Evolutionary conservation across 106 monocot species (phyloP), one percentile per base, ranked within the genome.

Genomic region (Chionographis japonica): DNA sequence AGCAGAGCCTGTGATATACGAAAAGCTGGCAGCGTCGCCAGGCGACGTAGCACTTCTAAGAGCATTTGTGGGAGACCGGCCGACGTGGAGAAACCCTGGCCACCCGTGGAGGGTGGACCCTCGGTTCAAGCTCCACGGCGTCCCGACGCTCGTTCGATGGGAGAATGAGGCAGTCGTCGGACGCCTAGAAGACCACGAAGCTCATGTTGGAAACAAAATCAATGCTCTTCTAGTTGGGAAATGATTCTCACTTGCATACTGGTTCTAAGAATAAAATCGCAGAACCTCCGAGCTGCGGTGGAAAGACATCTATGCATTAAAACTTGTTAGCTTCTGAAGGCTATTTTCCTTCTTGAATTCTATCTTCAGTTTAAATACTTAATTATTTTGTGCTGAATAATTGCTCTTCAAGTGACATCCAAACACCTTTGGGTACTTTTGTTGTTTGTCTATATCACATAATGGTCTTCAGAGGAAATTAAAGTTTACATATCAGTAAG

Each of bases 91-190:
- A 40, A 83, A 75, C 51, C 92, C 84, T 38, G 61, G 36, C 64
- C 89, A 97, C 58, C 95, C 86, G 40, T 92, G 67, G 78, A 86
- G 92, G 57, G 68, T 66, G 13, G 88, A 97, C 56, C 82, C 81
- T 3, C 62, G 73, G 38, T 89, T 97, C 82, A 84, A 80, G 74
- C 76, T 97, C 60, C 77, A 52, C 10, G 89, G 95, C 12, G 95
- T 97, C 52, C 95, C 95, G 1, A 97, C 95, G 13, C 89, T 97
- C 6, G 81, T 97, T 13, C 68, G 84, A 54, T 92, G 86, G 95
- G 84, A 92, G 52, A 81, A 84, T 51, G 92, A 77, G 2, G 63
- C 73, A n/a, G 67, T 83, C 16, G 56, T 56, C 12, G 89, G 86
- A 12, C 89, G 89, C 20, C 77, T 97, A 3, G 95, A 92, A 71